Percentiles rank a stretch among this genome's conserved stretches.
phyloP scores from a whole-genome alignment of 129 eudicot genomes.

The sunflower (Helianthus annuus) region HanXRQr2.0-SUNRISE NC_035436.2:190897663-190898162 shows the following conservation, averaged over 20 bases:
- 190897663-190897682: too few species aligned
- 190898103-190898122: constrained; percentile 23
- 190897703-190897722: too few species aligned
- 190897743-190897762: too few species aligned
- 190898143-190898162: constrained; percentile 18
- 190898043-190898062: constrained; percentile 28
- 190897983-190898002: neutral
- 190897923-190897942: neutral
- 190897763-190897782: too few species aligned
- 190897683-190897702: too few species aligned
- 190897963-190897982: neutral
- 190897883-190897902: too few species aligned
- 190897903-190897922: neutral
- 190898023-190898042: constrained; percentile 19
- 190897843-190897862: too few species aligned
- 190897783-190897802: too few species aligned
- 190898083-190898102: constrained; percentile 1
- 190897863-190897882: too few species aligned
- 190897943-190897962: neutral
- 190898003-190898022: constrained; percentile 15
- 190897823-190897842: too few species aligned
- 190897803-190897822: too few species aligned
- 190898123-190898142: constrained; percentile 23
- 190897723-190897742: too few species aligned
- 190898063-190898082: constrained; percentile 24